Conservation (phyloP, 495 filamentous ascomycete genomes). For the Aspergillus indologenus region DNA sequence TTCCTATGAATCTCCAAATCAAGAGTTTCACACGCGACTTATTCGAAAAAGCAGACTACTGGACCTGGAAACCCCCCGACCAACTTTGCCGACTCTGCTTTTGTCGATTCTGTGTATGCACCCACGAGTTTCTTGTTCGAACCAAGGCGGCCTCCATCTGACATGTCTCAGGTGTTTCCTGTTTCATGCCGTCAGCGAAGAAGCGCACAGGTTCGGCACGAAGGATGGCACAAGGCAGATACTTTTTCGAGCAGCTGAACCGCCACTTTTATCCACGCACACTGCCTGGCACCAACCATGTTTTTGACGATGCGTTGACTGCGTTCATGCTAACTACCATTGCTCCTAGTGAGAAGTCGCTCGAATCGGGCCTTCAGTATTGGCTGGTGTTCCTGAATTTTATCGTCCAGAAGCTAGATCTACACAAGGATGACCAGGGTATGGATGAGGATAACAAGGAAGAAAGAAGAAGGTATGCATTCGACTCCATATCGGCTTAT, state of each 20-base stretch:
- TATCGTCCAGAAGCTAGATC: not conserved
- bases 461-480: not conserved
- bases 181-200: slow-evolving; percentile 1
- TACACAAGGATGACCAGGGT: not conserved
- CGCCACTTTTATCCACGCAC: slow-evolving; percentile 2
- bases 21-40: not conserved
- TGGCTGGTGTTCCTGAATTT: not conserved
- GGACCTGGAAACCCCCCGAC: not conserved
- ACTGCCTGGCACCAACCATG: not conserved
- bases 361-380: not conserved
- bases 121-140: not conserved
- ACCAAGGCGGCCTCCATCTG: not conserved
- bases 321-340: slow-evolving; percentile 2
- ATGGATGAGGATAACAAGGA: not conserved
- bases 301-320: not conserved
- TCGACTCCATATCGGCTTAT: not conserved
- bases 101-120: slow-evolving; percentile 1
- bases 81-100: not conserved
- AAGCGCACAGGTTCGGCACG: not conserved
- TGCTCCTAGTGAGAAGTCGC: not conserved
- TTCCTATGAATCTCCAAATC: slow-evolving; percentile 1
- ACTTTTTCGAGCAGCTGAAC: not conserved
- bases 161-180: not conserved
- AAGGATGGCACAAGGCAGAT: not conserved
- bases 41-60: slow-evolving; percentile 1